A percentile compares a stretch with the other conserved stretches of the same genome.
Conservation (phyloP, 805 yeast species). For the Millerozyma acaciae region DNA sequence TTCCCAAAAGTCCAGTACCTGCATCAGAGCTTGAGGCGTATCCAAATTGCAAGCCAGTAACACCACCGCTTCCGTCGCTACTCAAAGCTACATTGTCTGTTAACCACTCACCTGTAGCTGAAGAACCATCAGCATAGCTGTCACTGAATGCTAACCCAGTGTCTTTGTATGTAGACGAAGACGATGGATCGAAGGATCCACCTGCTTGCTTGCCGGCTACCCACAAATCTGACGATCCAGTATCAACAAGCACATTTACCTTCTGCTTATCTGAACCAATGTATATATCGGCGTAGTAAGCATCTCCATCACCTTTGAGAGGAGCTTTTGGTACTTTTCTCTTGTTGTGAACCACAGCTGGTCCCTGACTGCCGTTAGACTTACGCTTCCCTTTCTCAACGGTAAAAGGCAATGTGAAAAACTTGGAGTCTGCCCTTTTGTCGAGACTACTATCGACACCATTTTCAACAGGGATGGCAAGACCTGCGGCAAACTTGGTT, state of each 20-base stretch:
- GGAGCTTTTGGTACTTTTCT: too few species aligned
- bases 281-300: not conserved
- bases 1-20: slow-evolving; percentile 21
- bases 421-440: too few species aligned
- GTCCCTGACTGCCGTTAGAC: too few species aligned
- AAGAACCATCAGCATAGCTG: slow-evolving; percentile 46
- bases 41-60: slow-evolving; percentile 8
- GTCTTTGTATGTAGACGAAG: slow-evolving; percentile 27
- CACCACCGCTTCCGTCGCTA: slow-evolving; percentile 4
- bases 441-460: too few species aligned
- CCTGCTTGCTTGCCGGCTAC: slow-evolving; percentile 17
- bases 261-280: slow-evolving; percentile 3
- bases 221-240: slow-evolving; percentile 34
- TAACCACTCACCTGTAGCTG: slow-evolving; percentile 50
- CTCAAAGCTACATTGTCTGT: slow-evolving; percentile 17
- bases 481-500: too few species aligned
- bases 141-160: slow-evolving; percentile 34
- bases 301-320: not conserved
- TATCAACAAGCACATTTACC: slow-evolving; percentile 26
- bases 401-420: too few species aligned
- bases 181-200: slow-evolving; percentile 22
- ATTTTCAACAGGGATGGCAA: too few species aligned
- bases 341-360: too few species aligned
- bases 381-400: too few species aligned
- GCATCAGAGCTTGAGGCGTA: slow-evolving; percentile 17